Conservation (phyloP, 176 grass and related monocot species). For the Puya raimondii region DNA sequence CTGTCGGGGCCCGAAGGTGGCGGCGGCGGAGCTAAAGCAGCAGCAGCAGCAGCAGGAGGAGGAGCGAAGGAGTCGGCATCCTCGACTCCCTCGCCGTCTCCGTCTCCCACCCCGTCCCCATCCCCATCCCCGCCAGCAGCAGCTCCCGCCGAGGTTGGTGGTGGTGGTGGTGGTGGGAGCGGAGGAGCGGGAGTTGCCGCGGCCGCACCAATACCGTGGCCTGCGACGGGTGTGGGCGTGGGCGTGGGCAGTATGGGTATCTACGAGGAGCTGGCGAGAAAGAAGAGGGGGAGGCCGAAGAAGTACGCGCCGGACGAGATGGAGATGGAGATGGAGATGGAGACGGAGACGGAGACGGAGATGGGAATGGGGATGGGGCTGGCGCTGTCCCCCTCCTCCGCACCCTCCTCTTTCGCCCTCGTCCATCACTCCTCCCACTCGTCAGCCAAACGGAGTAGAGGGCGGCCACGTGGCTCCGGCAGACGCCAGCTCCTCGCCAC, state of each 20-base stretch:
- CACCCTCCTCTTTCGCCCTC: not conserved
- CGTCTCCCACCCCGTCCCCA: conserved; percentile 46
- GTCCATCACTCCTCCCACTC: conserved; percentile 6
- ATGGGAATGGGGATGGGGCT: conserved; percentile 1
- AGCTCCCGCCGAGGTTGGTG: conserved; percentile 4
- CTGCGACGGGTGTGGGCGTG: not conserved
- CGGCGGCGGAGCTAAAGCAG: conserved; percentile 19
- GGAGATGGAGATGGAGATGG: too few relatives aligned
- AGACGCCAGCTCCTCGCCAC: conserved; percentile 75
- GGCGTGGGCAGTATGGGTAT: not conserved
- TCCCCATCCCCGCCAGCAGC: conserved; percentile 30
- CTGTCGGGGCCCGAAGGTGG: conserved; percentile 19
- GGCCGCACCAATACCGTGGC: not conserved
- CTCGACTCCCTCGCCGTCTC: conserved; percentile 44
- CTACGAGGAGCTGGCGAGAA: not conserved
- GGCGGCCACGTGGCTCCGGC: conserved; percentile 72
- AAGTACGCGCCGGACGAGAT: conserved; percentile 17
- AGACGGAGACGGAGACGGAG: too few relatives aligned
- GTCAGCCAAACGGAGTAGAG: conserved; percentile 48
- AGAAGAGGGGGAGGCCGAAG: conserved; percentile 22
- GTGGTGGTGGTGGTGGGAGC: not conserved
- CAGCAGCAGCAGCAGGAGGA: conserved; percentile 15
- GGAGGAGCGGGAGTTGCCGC: conserved; percentile 18
- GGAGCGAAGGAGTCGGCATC: conserved; percentile 29
- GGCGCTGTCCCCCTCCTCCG: conserved; percentile 13